Evolutionary conservation across 352 stramenopile species (phyloP), one percentile per base, ranked within the genome.

Genomic region (Phytopythium kandeliae): DNA sequence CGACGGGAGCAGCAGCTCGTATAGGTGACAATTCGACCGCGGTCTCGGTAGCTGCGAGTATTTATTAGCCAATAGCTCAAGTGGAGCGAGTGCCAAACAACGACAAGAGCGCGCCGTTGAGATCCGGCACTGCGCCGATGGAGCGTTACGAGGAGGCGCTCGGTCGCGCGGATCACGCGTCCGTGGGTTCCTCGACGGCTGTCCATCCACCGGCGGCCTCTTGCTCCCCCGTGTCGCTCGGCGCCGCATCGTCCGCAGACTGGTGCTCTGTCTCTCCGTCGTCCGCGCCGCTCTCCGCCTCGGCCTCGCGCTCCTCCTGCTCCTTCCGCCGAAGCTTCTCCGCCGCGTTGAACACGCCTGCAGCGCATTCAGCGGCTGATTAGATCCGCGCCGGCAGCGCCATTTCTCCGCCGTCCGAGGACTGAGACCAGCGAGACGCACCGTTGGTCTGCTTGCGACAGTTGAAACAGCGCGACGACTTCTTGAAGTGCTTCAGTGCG

Each of bases 361-460:
- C 21, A 3, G 22, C 7, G 31, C 36, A 26, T 48, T 36, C 8
- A 46, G 52, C 22, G 19, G 33, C 30, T 16, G 24, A 21, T 22
- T 24, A 33, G 17, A 35, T 10, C 7, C 22, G 5, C 12, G 11
- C 24, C 15, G 19, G 34, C 40, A 26, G 10, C 22, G 10, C 16
- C 17, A 34, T n/a, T n/a, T n/a, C n/a, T n/a, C n/a, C n/a, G n/a
- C n/a, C n/a, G n/a, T n/a, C n/a, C n/a, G n/a, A n/a, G n/a, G n/a
- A n/a, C n/a, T n/a, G n/a, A n/a, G n/a, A n/a, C n/a, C n/a, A n/a
- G n/a, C n/a, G n/a, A n/a, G n/a, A n/a, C 53, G 17, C 47, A 88
- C 80, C 90, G 62, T 96, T 93, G 13, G 93, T 98, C 60, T 98
- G 88, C 54, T 97, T 98, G 48, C 78, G 75, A 68, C 96, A 98